Percentiles rank a stretch among this genome's conserved stretches.
These are phyloP conservation scores for Desmodesmus armatus DNA, from an alignment of 139 green algal genomes.

Conservation along the genomic window DNA sequence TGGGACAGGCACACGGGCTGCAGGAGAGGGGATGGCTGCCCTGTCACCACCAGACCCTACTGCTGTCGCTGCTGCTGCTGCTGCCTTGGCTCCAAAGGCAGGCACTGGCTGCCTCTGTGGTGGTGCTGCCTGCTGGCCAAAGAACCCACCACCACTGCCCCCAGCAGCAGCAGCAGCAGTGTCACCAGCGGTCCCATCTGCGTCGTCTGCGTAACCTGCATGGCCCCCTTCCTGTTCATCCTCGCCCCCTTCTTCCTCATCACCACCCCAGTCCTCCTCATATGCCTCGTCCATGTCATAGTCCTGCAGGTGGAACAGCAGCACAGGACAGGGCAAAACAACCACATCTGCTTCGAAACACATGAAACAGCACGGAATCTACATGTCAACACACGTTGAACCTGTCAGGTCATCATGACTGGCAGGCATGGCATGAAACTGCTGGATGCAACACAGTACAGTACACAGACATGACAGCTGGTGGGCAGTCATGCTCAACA, in stretches of 20 bases:
- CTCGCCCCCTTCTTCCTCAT: constrained; percentile 17
- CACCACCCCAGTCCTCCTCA: constrained; percentile 3
- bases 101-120: not conserved
- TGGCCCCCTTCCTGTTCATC: not conserved
- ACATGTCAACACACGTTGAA: too few species aligned
- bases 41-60: not conserved
- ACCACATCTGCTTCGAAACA: too few species aligned
- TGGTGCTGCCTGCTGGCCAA: not conserved
- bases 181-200: not conserved
- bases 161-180: not conserved
- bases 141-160: not conserved
- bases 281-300: not conserved
- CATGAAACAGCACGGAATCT: too few species aligned
- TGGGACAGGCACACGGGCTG: too few species aligned
- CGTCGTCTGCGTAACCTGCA: not conserved
- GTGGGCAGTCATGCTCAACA: too few species aligned
- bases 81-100: not conserved
- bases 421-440: too few species aligned
- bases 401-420: too few species aligned
- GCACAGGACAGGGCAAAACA: too few species aligned
- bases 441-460: too few species aligned
- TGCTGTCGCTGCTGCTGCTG: constrained; percentile 3
- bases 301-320: too few species aligned
- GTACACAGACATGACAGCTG: too few species aligned
- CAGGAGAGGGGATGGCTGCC: too few species aligned